Evolutionary conservation across 2,329 filamentous ascomycete species (phyloP), one percentile per base, ranked within the genome.

Genomic region (Alternaria tenuissima): DNA sequence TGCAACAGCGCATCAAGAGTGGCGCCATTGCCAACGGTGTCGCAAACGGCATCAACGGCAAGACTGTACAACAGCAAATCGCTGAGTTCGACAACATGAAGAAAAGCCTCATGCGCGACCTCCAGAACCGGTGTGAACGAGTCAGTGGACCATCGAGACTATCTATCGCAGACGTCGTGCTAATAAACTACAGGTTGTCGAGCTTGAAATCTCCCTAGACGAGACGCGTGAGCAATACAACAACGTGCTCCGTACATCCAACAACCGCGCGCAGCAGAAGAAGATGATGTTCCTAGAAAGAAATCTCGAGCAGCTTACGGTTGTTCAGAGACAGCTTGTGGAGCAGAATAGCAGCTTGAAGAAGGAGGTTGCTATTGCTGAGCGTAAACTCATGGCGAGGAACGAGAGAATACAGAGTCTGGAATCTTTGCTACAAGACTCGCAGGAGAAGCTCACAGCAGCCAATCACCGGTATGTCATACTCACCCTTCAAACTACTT

Each of bases 271-370:
- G 24, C 95, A 99, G 83, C 95, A 99, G 82, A 99, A 99, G 91
- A 99, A 99, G 87, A 98, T 99, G 92, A 96, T 95, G 16, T 99
- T 99, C 86, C 83, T 99, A 52, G 95, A 99, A 84, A 91, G 95
- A 76, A 99, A 99, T 78, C 88, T 99, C 41, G 95, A 99, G 82
- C 95, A 99, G 81, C 86, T 99, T 55, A 99, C 95, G 4, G 93
- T 97, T 76, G 95, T 99, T 55, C 95, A 99, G 81, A 89, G 95
- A 56, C 95, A 99, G 81, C 89, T 99, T 12, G 95, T 99, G 32
- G 95, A 99, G 83, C 95, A 99, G 81, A 99, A 99, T 81, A 92
- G 92, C 70, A 68, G 65, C 32, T 91, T 99, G 74, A 99, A 99
- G 89, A 98, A 99, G 85, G 95, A 99, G 81, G 95, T 99, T 56